phyloP scores from a whole-genome alignment of 1,284 basidiomycete genomes.

The Heterobasidion irregulare region DNA sequence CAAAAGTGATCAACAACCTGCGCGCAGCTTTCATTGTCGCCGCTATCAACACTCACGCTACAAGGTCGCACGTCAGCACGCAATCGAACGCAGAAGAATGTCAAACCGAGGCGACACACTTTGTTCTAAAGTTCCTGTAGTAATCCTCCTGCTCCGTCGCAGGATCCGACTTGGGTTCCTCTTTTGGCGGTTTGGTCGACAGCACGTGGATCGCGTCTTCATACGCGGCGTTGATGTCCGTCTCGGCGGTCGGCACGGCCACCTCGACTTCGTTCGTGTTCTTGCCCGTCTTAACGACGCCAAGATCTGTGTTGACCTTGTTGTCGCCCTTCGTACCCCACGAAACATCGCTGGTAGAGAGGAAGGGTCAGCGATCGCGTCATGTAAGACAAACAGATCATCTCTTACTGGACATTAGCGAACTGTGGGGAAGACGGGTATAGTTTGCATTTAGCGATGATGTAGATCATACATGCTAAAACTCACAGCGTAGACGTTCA shows the following conservation, averaged over 20 bases:
- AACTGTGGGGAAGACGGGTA: conserved; percentile 35
- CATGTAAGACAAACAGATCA: conserved; percentile 5
- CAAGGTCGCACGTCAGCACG: background rate
- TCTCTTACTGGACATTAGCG: conserved; percentile 75
- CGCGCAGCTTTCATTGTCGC: no score
- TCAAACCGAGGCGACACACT: background rate
- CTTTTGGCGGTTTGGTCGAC: conserved; percentile 51
- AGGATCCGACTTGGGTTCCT: conserved; percentile 24
- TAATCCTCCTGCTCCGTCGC: conserved; percentile 76
- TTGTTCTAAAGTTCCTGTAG: conserved; percentile 31
- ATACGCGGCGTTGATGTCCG: conserved; percentile 75
- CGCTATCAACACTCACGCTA: background rate
- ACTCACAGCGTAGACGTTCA: conserved; percentile 60
- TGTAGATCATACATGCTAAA: no score
- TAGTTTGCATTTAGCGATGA: no score
- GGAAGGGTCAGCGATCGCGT: background rate
- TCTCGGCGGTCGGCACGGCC: conserved; percentile 71
- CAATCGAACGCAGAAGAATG: background rate
- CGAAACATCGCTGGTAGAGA: conserved; percentile 3
- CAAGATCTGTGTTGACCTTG: conserved; percentile 65
- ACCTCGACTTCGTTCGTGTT: conserved; percentile 85
- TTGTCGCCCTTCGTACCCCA: conserved; percentile 78
- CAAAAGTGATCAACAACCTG: background rate
- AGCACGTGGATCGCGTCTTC: conserved; percentile 84
- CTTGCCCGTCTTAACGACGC: conserved; percentile 74